Conservation (phyloP, 306 rosid genomes). For the Pterocarpus macrocarpus region DNA sequence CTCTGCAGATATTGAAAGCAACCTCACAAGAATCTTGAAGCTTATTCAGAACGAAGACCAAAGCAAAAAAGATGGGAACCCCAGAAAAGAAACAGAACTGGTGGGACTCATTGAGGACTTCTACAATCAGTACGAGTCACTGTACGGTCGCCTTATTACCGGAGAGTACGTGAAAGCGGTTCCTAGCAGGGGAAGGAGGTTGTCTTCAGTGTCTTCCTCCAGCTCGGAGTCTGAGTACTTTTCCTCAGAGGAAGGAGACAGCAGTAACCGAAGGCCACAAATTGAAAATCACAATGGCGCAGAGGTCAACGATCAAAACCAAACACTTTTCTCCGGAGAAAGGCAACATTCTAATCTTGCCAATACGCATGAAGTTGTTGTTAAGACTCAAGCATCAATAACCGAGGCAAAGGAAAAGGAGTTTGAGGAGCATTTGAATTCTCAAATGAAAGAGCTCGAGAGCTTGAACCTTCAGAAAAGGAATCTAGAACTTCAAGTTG, state of each 20-base stretch:
- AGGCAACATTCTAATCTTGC: conserved; percentile 2
- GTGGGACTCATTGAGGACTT: conserved; percentile 67
- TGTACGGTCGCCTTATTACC: conserved; percentile 61
- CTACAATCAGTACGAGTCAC: conserved; percentile 62
- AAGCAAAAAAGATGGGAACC: conserved; percentile 44
- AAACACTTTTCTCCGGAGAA: conserved; percentile 69
- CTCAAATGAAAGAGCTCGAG: conserved; percentile 20
- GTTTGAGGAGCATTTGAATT: conserved; percentile 30
- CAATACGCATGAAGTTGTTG: conserved; percentile 31
- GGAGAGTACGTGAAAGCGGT: conserved; percentile 52
- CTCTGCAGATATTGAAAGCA: conserved; percentile 68
- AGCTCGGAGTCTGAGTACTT: conserved; percentile 76
- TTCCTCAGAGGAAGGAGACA: conserved; percentile 72
- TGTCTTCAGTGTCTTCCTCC: conserved; percentile 45
- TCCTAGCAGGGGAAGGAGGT: conserved; percentile 39
- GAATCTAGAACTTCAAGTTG: conserved; percentile 54
- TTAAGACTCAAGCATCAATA: too few species aligned
- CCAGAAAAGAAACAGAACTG: conserved; percentile 54
- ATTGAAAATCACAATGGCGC: too few species aligned
- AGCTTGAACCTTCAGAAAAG: conserved; percentile 37
- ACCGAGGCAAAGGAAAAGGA: conserved; percentile 42
- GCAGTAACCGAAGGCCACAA: not conserved
- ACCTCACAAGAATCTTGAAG: conserved; percentile 65
- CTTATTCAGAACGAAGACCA: conserved; percentile 59
- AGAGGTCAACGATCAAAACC: too few species aligned